Evolutionary conservation across 495 filamentous ascomycete genomes (phyloP).

Genomic region (Aspergillus sparsus): DNA sequence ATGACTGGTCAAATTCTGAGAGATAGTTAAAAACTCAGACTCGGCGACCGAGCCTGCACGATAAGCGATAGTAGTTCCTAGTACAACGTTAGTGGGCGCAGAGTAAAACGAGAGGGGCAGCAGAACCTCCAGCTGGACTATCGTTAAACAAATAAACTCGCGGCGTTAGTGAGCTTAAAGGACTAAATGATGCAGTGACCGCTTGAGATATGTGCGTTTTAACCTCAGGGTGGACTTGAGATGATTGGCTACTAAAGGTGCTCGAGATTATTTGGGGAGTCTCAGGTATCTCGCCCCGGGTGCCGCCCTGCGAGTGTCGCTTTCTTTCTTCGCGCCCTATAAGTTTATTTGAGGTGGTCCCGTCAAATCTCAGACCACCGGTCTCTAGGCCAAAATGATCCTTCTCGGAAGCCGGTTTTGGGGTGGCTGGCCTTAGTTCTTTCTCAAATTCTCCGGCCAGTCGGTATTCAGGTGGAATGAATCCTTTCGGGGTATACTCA

Average conservation of each 20-base stretch:
- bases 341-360: not conserved
- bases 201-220: slow-evolving; percentile 11
- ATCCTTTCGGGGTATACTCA: slow-evolving; percentile 6
- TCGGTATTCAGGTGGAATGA: slow-evolving; percentile 24
- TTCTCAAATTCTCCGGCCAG: slow-evolving; percentile 25
- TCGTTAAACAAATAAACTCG: not conserved
- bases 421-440: not conserved
- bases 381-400: not conserved
- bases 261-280: slow-evolving; percentile 21
- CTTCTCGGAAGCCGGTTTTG: not conserved
- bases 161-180: not conserved
- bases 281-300: slow-evolving; percentile 29
- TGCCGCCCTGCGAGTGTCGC: not conserved
- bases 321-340: not conserved
- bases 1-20: not conserved
- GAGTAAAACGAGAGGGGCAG: not conserved
- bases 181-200: not conserved
- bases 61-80: not conserved
- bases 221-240: not conserved
- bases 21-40: not conserved
- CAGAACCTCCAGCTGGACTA: not conserved
- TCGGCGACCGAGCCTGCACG: slow-evolving; percentile 9
- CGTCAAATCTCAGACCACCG: not conserved
- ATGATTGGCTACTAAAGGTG: slow-evolving; percentile 8
- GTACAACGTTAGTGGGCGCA: not conserved